Conservation (phyloP, 257 asterid species). For the Solanum lignicaule region DNA sequence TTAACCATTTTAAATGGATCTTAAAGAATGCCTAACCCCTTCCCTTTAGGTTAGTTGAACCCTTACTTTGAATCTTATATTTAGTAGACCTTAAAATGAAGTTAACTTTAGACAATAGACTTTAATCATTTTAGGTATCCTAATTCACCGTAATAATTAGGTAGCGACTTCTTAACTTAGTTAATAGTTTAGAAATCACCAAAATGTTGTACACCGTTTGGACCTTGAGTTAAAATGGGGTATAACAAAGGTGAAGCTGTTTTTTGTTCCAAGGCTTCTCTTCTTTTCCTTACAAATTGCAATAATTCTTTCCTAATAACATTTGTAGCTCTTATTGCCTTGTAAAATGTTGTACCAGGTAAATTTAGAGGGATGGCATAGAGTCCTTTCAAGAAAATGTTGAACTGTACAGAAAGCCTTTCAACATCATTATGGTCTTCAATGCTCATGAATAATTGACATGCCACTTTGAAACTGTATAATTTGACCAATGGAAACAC, state of each 20-base stretch:
- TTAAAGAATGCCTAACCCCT: too few relatives aligned
- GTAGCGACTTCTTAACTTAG: too few relatives aligned
- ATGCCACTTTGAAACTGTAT: conserved; percentile 61
- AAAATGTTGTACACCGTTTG: too few relatives aligned
- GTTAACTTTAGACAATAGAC: too few relatives aligned
- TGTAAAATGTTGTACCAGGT: conserved; percentile 54
- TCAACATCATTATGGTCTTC: conserved; percentile 40
- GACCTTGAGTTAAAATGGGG: too few relatives aligned
- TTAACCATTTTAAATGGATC: too few relatives aligned
- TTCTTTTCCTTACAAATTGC: conserved; percentile 39
- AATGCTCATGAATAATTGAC: conserved; percentile 64
- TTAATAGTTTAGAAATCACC: too few relatives aligned
- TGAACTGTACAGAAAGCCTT: conserved; percentile 37
- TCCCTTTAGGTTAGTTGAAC: too few relatives aligned
- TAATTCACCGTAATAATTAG: too few relatives aligned
- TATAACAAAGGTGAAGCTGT: conserved; percentile 20
- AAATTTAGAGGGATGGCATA: conserved; percentile 43
- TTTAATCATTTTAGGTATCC: too few relatives aligned
- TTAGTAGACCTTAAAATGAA: too few relatives aligned
- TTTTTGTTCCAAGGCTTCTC: conserved; percentile 26
- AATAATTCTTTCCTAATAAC: conserved; percentile 34
- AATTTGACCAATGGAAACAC: conserved; percentile 38
- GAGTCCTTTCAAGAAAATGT: conserved; percentile 50
- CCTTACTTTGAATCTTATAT: too few relatives aligned
- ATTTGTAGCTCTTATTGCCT: conserved; percentile 35